Evolutionary conservation across 306 rosid genomes (phyloP).

Genomic region (Luffa aegyptiaca): DNA sequence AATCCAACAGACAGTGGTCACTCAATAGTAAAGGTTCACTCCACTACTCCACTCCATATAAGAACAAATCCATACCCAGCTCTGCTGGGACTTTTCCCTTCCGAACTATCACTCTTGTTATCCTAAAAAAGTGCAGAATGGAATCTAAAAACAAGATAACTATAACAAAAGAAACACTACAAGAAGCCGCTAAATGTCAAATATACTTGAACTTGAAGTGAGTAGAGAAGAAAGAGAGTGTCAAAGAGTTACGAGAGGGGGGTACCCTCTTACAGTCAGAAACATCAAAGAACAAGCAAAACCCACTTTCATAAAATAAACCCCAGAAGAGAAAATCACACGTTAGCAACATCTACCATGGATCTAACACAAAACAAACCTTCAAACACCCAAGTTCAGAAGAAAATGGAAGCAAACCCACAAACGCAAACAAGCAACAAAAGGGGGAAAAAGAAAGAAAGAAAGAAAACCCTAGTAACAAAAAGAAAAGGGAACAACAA

Average conservation of each 20-base stretch:
- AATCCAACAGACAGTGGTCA: neutral
- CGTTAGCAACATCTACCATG: neutral
- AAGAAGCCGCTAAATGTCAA: neutral
- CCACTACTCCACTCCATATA: neutral
- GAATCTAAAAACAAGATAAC: neutral
- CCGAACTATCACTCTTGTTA: neutral
- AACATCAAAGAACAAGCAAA: neutral
- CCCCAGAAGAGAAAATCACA: neutral
- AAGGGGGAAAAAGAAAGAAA: neutral
- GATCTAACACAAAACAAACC: neutral
- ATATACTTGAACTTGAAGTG: neutral
- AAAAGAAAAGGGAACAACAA: neutral
- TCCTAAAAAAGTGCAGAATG: neutral
- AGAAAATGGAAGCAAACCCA: neutral
- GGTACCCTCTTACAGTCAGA: neutral
- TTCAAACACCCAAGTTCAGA: neutral
- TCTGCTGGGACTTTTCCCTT: neutral
- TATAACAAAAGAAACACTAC: neutral
- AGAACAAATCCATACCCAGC: neutral
- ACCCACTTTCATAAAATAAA: neutral
- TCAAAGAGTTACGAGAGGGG: neutral
- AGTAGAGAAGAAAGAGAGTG: neutral
- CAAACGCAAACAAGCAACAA: neutral
- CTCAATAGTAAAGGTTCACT: conserved; percentile 1
- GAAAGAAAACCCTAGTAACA: neutral